phyloP scores from a whole-genome alignment of 2,329 filamentous ascomycete genomes.

The Cladophialophora psammophila region DNA sequence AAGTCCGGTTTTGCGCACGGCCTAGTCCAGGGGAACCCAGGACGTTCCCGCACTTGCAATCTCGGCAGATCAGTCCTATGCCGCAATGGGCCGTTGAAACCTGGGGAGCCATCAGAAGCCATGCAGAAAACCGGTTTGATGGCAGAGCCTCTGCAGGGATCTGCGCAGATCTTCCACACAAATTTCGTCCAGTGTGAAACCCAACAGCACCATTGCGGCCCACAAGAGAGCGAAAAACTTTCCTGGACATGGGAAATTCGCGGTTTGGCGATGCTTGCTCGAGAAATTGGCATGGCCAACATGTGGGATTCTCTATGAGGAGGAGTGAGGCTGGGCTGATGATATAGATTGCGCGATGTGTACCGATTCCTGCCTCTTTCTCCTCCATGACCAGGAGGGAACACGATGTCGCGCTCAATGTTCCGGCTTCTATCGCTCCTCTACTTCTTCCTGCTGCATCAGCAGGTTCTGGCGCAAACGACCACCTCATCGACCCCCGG shows the following conservation, averaged over 20 bases:
- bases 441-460: not conserved
- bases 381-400: not conserved
- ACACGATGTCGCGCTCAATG: slow-evolving; percentile 12
- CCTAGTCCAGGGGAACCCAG: not conserved
- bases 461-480: slow-evolving; percentile 9
- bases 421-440: not conserved
- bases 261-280: slow-evolving; percentile 3
- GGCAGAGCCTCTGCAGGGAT: slow-evolving; percentile 21
- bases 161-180: slow-evolving; percentile 19
- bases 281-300: slow-evolving; percentile 16
- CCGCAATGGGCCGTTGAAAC: slow-evolving; percentile 24
- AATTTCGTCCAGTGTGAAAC: not conserved
- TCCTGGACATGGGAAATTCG: slow-evolving; percentile 16
- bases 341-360: not conserved
- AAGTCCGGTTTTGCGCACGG: slow-evolving; percentile 4
- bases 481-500: not conserved
- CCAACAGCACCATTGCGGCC: not conserved
- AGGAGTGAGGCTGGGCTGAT: not conserved
- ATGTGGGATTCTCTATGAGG: not conserved
- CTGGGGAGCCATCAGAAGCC: slow-evolving; percentile 1
- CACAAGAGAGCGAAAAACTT: slow-evolving; percentile 1
- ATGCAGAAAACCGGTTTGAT: slow-evolving; percentile 20
- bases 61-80: slow-evolving; percentile 15
- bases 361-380: not conserved
- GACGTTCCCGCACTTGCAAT: slow-evolving; percentile 2